Evolutionary conservation across 306 rosid species (phyloP).

Genomic region (Acacia crassicarpa): DNA sequence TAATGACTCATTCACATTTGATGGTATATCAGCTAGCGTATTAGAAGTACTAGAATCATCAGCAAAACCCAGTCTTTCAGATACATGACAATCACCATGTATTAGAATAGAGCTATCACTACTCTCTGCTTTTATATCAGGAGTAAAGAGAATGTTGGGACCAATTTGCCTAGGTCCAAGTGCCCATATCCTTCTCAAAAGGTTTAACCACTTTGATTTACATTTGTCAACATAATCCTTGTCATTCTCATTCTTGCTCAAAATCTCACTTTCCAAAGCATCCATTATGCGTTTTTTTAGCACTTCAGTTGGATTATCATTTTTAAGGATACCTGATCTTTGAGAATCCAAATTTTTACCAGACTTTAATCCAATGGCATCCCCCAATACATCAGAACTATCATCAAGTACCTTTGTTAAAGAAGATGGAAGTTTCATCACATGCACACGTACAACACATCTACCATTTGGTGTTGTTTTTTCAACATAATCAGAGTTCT

Average conservation of each 20-base stretch:
- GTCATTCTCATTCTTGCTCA: constrained; percentile 55
- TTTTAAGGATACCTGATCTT: constrained; percentile 40
- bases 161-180: constrained; percentile 84
- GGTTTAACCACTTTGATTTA: constrained; percentile 64
- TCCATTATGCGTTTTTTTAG: constrained; percentile 64
- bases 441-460: constrained; percentile 71
- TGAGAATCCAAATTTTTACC: constrained; percentile 55
- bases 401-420: constrained; percentile 79
- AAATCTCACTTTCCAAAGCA: constrained; percentile 60
- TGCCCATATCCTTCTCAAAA: constrained; percentile 82
- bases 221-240: constrained; percentile 58
- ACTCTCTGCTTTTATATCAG: constrained; percentile 52
- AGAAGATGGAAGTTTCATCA: constrained; percentile 71
- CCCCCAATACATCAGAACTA: constrained; percentile 63
- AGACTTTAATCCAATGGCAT: constrained; percentile 55
- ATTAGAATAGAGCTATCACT: constrained; percentile 51
- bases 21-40: constrained; percentile 38
- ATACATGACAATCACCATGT: constrained; percentile 48
- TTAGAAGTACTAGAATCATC: constrained; percentile 36
- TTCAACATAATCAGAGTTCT: constrained; percentile 61
- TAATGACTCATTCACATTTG: constrained; percentile 40
- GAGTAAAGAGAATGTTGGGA: constrained; percentile 70
- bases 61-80: constrained; percentile 63
- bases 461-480: constrained; percentile 76
- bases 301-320: constrained; percentile 51